A percentile compares a stretch with the other conserved stretches of the same genome.
Evolutionary conservation across 2,329 filamentous ascomycete genomes (phyloP).

Genomic region (Alternaria atra): DNA sequence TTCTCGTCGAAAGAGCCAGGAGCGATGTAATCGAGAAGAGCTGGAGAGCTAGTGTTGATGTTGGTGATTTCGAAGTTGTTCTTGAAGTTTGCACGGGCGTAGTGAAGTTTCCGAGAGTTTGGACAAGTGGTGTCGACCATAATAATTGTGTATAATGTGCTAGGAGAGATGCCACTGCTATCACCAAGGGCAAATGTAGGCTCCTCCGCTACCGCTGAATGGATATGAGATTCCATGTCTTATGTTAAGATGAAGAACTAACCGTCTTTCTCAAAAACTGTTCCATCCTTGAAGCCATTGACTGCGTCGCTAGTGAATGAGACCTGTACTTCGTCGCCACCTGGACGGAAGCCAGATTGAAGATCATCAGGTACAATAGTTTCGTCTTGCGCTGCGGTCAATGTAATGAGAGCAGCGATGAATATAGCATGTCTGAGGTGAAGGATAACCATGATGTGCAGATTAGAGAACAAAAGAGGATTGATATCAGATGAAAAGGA

Average conservation of each 20-base stretch:
- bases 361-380: conserved; percentile 29
- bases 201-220: conserved; percentile 35
- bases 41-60: conserved; percentile 27
- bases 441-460: conserved; percentile 21
- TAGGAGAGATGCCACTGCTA: conserved; percentile 39
- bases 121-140: conserved; percentile 47
- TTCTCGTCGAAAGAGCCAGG: conserved; percentile 44
- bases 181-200: conserved; percentile 49
- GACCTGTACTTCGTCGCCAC: conserved; percentile 38
- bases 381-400: conserved; percentile 19
- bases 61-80: conserved; percentile 38
- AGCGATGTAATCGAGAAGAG: conserved; percentile 40
- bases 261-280: conserved; percentile 37
- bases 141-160: conserved; percentile 40
- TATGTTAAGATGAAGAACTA: conserved; percentile 6
- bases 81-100: conserved; percentile 43
- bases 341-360: conserved; percentile 27
- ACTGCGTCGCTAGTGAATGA: conserved; percentile 37
- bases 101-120: conserved; percentile 42
- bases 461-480: neutral
- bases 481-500: neutral
- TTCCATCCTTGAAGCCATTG: conserved; percentile 42
- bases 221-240: conserved; percentile 11
- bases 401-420: conserved; percentile 4
- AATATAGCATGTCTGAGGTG: conserved; percentile 12